phyloP scores from a whole-genome alignment of 495 filamentous ascomycete species.

The Lindgomyces ingoldianus region DNA sequence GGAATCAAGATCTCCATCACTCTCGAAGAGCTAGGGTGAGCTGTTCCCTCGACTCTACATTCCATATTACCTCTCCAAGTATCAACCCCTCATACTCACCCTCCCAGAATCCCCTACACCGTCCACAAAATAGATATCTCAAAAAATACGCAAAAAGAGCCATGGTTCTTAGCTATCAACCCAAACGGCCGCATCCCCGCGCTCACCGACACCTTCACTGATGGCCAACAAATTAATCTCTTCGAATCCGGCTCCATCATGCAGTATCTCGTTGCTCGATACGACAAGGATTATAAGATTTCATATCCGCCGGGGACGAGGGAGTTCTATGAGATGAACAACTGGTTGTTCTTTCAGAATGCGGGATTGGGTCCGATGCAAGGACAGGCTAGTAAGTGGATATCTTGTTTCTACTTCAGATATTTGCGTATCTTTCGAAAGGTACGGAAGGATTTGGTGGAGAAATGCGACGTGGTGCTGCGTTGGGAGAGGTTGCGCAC shows the following conservation, averaged over 20 bases:
- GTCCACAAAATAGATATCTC: slow-evolving; percentile 67
- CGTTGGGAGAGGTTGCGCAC: background rate
- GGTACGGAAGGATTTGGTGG: background rate
- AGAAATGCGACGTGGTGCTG: background rate
- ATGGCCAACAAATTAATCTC: slow-evolving; percentile 71
- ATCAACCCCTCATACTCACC: background rate
- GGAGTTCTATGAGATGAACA: slow-evolving; percentile 77
- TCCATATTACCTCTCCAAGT: background rate
- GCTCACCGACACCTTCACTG: slow-evolving; percentile 67
- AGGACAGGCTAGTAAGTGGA: slow-evolving; percentile 60
- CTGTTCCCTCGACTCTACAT: background rate
- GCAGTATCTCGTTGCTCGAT: slow-evolving; percentile 78
- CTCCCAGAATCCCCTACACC: slow-evolving; percentile 51
- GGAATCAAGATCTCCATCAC: slow-evolving; percentile 83
- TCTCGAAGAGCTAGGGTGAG: slow-evolving; percentile 78
- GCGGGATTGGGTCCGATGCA: slow-evolving; percentile 92
- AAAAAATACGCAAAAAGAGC: slow-evolving; percentile 77
- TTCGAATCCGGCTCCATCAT: slow-evolving; percentile 87
- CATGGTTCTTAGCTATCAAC: slow-evolving; percentile 89
- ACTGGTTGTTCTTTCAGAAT: slow-evolving; percentile 69
- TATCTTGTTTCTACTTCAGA: background rate
- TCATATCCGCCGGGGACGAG: slow-evolving; percentile 72
- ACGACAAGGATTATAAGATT: slow-evolving; percentile 83
- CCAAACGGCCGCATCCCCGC: slow-evolving; percentile 96
- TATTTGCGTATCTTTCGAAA: too few species aligned